phyloP scores from a whole-genome alignment of 805 yeast genomes.

The Jamesozyma piceae region DNA sequence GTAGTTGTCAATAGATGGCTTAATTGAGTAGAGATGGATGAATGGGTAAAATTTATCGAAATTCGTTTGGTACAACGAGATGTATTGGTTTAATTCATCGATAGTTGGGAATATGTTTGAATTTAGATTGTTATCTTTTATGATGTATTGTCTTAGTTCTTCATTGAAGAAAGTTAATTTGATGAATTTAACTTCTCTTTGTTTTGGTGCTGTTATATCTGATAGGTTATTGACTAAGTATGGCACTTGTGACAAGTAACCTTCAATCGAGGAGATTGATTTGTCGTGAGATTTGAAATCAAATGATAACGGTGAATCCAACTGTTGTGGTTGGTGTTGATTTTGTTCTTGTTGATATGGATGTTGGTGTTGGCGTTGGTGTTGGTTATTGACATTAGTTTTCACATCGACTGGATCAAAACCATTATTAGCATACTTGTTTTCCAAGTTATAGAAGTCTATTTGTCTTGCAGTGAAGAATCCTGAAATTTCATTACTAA shows the following conservation, averaged over 20 bases:
- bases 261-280: background rate
- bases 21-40: slow-evolving; percentile 58
- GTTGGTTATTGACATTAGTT: background rate
- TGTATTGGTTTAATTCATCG: slow-evolving; percentile 66
- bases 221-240: background rate
- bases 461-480: slow-evolving; percentile 57
- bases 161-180: slow-evolving; percentile 47
- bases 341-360: background rate
- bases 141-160: slow-evolving; percentile 44
- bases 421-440: background rate
- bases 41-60: slow-evolving; percentile 79
- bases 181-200: background rate
- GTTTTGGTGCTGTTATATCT: background rate
- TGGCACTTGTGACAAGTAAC: background rate
- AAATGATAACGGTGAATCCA: background rate
- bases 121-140: slow-evolving; percentile 43
- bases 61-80: slow-evolving; percentile 60
- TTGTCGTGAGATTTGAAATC: background rate
- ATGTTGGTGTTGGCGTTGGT: background rate
- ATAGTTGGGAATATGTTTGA: slow-evolving; percentile 61
- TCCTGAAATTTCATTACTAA: slow-evolving; percentile 41
- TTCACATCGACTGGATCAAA: background rate
- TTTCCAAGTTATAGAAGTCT: slow-evolving; percentile 37
- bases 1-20: slow-evolving; percentile 37
- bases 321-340: background rate